Conservation (phyloP, 1,284 basidiomycete genomes). For the Phlebopus sp. region DNA sequence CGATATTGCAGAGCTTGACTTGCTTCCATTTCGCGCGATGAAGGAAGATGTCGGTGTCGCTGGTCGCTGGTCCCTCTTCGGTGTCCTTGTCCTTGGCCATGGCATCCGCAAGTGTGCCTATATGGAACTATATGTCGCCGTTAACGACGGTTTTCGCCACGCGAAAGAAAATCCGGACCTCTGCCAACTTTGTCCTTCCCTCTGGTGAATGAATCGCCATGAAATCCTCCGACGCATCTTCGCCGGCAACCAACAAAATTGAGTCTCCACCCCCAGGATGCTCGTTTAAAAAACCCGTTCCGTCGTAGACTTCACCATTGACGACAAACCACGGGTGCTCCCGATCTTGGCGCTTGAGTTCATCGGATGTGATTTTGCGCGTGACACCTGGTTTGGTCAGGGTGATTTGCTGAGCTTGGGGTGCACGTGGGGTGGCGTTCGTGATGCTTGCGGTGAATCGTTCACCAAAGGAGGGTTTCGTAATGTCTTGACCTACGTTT, state of each 20-base stretch:
- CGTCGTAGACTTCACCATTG: constrained; percentile 55
- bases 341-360: constrained; percentile 43
- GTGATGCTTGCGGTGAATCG: neutral
- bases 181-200: constrained; percentile 45
- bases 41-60: constrained; percentile 38
- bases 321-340: constrained; percentile 63
- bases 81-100: constrained; percentile 2
- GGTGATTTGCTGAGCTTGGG: constrained; percentile 19
- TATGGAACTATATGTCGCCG: constrained; percentile 35
- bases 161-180: constrained; percentile 28
- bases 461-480: constrained; percentile 41
- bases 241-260: constrained; percentile 57
- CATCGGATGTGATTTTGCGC: constrained; percentile 45
- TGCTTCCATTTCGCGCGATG: constrained; percentile 52
- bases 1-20: constrained; percentile 41
- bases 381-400: constrained; percentile 42
- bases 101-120: constrained; percentile 37
- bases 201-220: constrained; percentile 55
- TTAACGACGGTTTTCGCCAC: constrained; percentile 9
- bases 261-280: constrained; percentile 66
- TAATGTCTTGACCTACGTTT: constrained; percentile 43
- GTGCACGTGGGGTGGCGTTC: constrained; percentile 1
- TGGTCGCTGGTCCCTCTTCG: constrained; percentile 9
- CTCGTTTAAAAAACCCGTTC: constrained; percentile 51
- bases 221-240: constrained; percentile 67